Evolutionary conservation across 805 yeast species (phyloP).

Genomic region (Candida easanensis): DNA sequence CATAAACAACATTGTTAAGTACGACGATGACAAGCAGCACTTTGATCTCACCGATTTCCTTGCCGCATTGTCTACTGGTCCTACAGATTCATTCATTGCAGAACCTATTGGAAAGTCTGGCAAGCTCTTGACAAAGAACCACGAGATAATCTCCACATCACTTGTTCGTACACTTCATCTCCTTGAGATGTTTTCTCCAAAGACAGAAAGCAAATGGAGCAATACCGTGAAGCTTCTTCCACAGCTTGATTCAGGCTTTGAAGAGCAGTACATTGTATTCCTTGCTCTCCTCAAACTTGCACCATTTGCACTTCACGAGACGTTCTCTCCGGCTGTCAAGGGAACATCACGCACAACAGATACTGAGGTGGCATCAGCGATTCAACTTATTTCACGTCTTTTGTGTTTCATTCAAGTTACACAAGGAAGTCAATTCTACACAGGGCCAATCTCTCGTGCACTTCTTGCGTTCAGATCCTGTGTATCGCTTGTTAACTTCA

Average conservation of each 20-base stretch:
- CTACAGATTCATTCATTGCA: conserved; percentile 24
- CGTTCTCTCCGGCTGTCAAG: conserved; percentile 35
- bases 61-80: conserved; percentile 11
- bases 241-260: conserved; percentile 30
- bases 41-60: conserved; percentile 31
- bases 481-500: conserved; percentile 47
- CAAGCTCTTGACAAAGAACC: conserved; percentile 37
- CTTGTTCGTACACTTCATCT: conserved; percentile 51
- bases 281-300: conserved; percentile 45
- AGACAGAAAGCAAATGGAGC: conserved; percentile 46
- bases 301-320: conserved; percentile 36
- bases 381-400: conserved; percentile 46
- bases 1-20: conserved; percentile 33
- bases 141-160: conserved; percentile 57
- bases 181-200: conserved; percentile 41
- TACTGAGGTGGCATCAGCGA: conserved; percentile 30
- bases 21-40: conserved; percentile 23
- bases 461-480: conserved; percentile 67
- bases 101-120: conserved; percentile 17
- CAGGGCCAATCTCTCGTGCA: conserved; percentile 69
- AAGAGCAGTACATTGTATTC: conserved; percentile 45
- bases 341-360: conserved; percentile 36
- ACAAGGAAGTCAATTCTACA: conserved; percentile 49
- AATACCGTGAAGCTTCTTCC: conserved; percentile 36
- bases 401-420: conserved; percentile 43